phyloP scores from a whole-genome alignment of 495 filamentous ascomycete genomes.

The Aspergillus bridgeri region DNA sequence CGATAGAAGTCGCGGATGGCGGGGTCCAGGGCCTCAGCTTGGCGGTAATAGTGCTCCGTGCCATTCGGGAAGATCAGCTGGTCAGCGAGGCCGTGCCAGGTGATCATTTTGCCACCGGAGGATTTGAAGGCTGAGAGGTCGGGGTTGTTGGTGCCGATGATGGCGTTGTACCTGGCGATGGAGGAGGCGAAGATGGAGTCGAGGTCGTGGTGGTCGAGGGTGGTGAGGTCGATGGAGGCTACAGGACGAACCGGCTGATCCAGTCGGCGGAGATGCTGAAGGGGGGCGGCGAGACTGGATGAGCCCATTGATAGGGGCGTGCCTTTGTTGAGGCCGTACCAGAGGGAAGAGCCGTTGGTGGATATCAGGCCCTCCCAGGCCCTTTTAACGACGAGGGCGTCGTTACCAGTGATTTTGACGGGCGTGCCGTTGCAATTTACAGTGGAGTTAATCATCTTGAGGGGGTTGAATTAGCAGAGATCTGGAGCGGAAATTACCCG shows the following conservation, averaged over 20 bases:
- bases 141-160: conserved; percentile 36
- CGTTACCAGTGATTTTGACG: conserved; percentile 13
- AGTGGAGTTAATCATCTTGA: conserved; percentile 45
- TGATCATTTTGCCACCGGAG: conserved; percentile 42
- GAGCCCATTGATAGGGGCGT: conserved; percentile 7
- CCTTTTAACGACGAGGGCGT: conserved; percentile 17
- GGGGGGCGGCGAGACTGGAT: conserved; percentile 3
- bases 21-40: conserved; percentile 11
- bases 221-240: conserved; percentile 31
- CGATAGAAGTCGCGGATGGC: conserved; percentile 24
- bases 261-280: conserved; percentile 23
- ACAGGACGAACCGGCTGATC: conserved; percentile 42
- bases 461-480: conserved; percentile 49
- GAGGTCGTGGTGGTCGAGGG: conserved; percentile 23
- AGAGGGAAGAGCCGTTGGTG: conserved; percentile 19
- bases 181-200: conserved; percentile 14
- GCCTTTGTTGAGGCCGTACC: conserved; percentile 27
- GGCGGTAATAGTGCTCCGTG: conserved; percentile 18
- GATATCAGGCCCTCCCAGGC: conserved; percentile 25
- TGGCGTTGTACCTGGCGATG: conserved; percentile 18
- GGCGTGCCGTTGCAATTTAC: conserved; percentile 30
- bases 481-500: conserved; percentile 53
- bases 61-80: conserved; percentile 16
- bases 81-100: conserved; percentile 35
- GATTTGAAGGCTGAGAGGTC: conserved; percentile 32